Percentiles rank a stretch among this genome's conserved stretches.
phyloP scores from a whole-genome alignment of 1,139 yeast species.

The Suhomyces atakaporum region DNA sequence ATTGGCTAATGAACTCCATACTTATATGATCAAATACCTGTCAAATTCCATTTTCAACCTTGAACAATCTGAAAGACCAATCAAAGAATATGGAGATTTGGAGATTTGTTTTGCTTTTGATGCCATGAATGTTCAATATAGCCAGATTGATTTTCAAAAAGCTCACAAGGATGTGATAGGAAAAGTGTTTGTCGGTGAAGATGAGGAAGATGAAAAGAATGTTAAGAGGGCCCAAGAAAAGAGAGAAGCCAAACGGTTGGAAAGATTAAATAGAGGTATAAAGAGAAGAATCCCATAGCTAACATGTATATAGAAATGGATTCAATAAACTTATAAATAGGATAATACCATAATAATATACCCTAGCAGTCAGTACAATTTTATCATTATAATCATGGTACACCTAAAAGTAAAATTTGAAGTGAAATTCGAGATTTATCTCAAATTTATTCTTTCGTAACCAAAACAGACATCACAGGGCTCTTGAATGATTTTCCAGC shows the following conservation, averaged over 20 bases:
- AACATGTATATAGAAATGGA: slow-evolving; percentile 6
- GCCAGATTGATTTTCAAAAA: slow-evolving; percentile 22
- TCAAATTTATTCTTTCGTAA: too few relatives aligned
- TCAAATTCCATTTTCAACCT: slow-evolving; percentile 27
- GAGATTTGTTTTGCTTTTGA: slow-evolving; percentile 47
- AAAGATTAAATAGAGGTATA: slow-evolving; percentile 25
- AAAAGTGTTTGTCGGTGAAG: slow-evolving; percentile 20
- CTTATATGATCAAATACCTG: slow-evolving; percentile 27
- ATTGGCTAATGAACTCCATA: slow-evolving; percentile 26
- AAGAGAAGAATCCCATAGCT: slow-evolving; percentile 11
- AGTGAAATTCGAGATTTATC: too few relatives aligned
- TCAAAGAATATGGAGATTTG: slow-evolving; percentile 29
- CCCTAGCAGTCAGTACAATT: too few relatives aligned
- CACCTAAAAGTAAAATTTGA: too few relatives aligned
- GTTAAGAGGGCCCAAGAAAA: slow-evolving; percentile 29
- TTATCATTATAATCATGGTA: too few relatives aligned
- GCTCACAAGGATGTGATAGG: slow-evolving; percentile 21
- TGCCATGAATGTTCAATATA: slow-evolving; percentile 36
- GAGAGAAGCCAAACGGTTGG: slow-evolving; percentile 38
- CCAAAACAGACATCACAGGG: too few relatives aligned
- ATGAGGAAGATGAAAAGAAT: slow-evolving; percentile 27
- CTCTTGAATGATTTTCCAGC: slow-evolving; percentile 22
- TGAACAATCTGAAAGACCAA: slow-evolving; percentile 15
- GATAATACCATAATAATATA: too few relatives aligned
- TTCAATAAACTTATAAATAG: too few relatives aligned